phyloP scores from a whole-genome alignment of 2,329 filamentous ascomycete genomes.

The Exophiala spinifera region DNA sequence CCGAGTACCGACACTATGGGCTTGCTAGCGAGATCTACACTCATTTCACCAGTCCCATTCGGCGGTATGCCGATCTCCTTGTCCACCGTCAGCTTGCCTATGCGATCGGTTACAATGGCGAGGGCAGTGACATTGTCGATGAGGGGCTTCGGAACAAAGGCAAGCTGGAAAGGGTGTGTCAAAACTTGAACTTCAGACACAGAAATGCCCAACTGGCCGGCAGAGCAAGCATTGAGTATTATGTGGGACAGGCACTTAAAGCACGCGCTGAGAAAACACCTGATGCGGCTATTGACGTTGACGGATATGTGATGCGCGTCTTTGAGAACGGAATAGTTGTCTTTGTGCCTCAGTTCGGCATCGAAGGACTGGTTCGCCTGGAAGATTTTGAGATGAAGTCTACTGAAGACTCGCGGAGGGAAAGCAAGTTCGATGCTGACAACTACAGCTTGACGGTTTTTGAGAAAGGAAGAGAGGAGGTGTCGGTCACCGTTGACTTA shows the following conservation, averaged over 20 bases:
- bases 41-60: slow-evolving; percentile 96
- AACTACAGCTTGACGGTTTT: slow-evolving; percentile 69
- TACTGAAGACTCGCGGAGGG: slow-evolving; percentile 49
- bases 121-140: slow-evolving; percentile 64
- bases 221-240: slow-evolving; percentile 92
- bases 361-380: slow-evolving; percentile 85
- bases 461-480: slow-evolving; percentile 55
- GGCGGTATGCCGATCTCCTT: slow-evolving; percentile 93
- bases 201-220: slow-evolving; percentile 96
- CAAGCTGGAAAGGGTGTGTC: slow-evolving; percentile 89
- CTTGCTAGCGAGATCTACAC: slow-evolving; percentile 97
- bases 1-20: slow-evolving; percentile 95
- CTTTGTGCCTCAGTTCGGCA: slow-evolving; percentile 91
- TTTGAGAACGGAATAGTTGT: slow-evolving; percentile 98
- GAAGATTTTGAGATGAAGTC: slow-evolving; percentile 72
- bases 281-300: slow-evolving; percentile 63
- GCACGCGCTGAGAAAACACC: slow-evolving; percentile 54
- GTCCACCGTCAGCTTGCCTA: slow-evolving; percentile 93
- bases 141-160: slow-evolving; percentile 74
- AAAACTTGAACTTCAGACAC: slow-evolving; percentile 96
- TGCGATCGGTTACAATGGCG: slow-evolving; percentile 77
- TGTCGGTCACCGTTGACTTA: slow-evolving; percentile 64
- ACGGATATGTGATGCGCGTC: slow-evolving; percentile 93
- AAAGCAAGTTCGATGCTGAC: slow-evolving; percentile 80
- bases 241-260: slow-evolving; percentile 93